Base-by-base conservation (phyloP, 805 yeast species). In the Pichia manshurica region DNA sequence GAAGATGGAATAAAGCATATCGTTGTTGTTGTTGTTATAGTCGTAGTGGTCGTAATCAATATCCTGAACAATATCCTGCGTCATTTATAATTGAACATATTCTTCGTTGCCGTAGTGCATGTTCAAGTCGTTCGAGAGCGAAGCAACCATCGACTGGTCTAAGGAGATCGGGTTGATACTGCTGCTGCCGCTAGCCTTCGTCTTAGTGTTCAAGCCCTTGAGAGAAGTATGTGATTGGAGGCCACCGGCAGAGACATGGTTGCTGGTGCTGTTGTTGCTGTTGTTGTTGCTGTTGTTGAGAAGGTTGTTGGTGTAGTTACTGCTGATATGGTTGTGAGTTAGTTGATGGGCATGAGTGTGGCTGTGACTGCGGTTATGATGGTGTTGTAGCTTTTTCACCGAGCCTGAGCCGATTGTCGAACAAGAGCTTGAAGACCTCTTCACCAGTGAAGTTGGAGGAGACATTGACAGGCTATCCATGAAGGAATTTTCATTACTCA, bases 321-420 rank as follows among this genome's bases (percentile, higher is more conserved):
- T 15, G 36, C 4, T 19, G 23, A 21, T 19, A 22, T 40, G 8
- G 37, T 34, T 10, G 3, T 25, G 32, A 15, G 28, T 35, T 32
- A 25, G 19, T n/a, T 33, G 25, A 20, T 44, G 22, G 13, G 32
- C 16, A 31, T 38, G 32, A 32, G 15, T 38, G 33, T 31, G 54
- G 42, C 25, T 51, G 51, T 35, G 53, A 42, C 43, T 48, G 43
- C 40, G 49, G 36, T 9, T 44, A 21, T n/a, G 57, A 49, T 40
- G 62, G 44, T 60, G 49, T 10, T 29, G 42, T 19, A 42, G 7
- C 22, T 46, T 46, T n/a, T 42, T 46, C 4, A 46, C 25, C 17
- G 46, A 42, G 10, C 43, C 39, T 5, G 46, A 46, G n/a, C 45
- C 48, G 20, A 46, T 42, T 2, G 51, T 46, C 1, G 60, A 56